These are phyloP conservation scores for Phragmites australis DNA, from an alignment of 176 grass and related monocot genomes.

Conservation along the genomic window DNA sequence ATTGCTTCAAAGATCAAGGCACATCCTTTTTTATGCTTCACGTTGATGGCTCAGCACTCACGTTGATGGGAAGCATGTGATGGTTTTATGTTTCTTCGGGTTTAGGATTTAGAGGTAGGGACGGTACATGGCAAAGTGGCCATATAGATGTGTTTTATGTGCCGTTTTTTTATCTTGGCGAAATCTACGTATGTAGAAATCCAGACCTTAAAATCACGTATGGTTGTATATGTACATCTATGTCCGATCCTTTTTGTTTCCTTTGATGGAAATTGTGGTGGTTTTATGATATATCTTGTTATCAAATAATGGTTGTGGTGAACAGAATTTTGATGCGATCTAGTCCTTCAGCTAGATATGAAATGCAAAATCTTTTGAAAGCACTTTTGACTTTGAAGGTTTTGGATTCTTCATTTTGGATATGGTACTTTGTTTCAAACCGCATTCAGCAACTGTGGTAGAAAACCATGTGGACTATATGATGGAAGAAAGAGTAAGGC, in stretches of 20 bases:
- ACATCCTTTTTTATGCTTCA: slow-evolving; percentile 36
- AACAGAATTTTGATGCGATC: not conserved
- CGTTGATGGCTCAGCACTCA: not conserved
- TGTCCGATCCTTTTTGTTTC: slow-evolving; percentile 19
- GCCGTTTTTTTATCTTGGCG: not conserved
- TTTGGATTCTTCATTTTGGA: not conserved
- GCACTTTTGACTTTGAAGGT: not conserved
- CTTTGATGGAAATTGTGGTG: slow-evolving; percentile 4
- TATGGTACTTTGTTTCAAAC: not conserved
- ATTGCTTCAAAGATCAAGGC: not conserved
- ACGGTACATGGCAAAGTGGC: not conserved
- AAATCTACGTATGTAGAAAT: slow-evolving; percentile 20
- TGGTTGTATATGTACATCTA: not conserved
- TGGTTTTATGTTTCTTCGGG: not conserved
- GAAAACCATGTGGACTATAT: not conserved
- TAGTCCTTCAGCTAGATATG: not conserved
- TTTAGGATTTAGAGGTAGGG: not conserved
- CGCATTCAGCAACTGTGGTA: not conserved
- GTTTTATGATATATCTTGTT: not conserved
- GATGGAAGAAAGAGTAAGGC: not conserved
- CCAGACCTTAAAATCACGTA: not conserved
- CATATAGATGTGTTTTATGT: not conserved
- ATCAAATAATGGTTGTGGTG: not conserved
- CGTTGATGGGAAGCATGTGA: not conserved
- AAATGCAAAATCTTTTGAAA: not conserved